Base-by-base conservation (phyloP, 805 yeast species). In the Candida insectalens region DNA sequence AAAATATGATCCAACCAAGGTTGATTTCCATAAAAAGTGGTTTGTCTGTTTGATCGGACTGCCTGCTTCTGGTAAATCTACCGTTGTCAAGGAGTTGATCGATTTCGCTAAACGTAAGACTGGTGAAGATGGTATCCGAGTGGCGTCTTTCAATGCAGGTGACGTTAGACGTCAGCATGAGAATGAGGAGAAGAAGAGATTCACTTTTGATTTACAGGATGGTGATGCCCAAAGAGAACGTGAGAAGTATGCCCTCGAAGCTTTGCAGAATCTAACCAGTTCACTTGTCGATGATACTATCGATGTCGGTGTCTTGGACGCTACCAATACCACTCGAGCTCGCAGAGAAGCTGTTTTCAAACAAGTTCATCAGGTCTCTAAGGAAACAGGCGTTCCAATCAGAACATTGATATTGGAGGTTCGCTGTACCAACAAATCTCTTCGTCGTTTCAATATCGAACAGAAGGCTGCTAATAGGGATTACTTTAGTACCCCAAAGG, bases 171-270 rank as follows among this genome's bases (percentile, higher is more conserved):
- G 77, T 36, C 51, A 51, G 33, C 48, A 54, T 30, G 59, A 55
- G 35, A 55, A 15, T 37, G 42, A 33, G 19, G 13, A 28, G 15
- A 36, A 39, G 10, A 32, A 30, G 12, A 51, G 45, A 21, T 43
- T 51, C 28, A 55, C 51, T 36, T 55, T 55, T 32, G 39, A 48
- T 37, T 53, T 53, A 28, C 18, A 32, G 4, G 41, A 46, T 21
- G 36, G 35, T 9, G 38, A 38, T 20, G 70, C 81, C 4, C 71
- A 71, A 8, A 63, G 67, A 20, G 62, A 83, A 29, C 70, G 96
- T 42, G 96, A 89, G 47, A 70, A 76, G 50, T 92, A 95, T 94
- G 97, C 97, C 1, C 77, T 84, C 74, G 94, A 88, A 46, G 89
- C 97, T 0, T 60, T 89, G 37, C 83, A 82, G 38, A 80, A 79